Conservation (phyloP, 108 stramenopile genomes). For the Skeletonema tropicum region DNA sequence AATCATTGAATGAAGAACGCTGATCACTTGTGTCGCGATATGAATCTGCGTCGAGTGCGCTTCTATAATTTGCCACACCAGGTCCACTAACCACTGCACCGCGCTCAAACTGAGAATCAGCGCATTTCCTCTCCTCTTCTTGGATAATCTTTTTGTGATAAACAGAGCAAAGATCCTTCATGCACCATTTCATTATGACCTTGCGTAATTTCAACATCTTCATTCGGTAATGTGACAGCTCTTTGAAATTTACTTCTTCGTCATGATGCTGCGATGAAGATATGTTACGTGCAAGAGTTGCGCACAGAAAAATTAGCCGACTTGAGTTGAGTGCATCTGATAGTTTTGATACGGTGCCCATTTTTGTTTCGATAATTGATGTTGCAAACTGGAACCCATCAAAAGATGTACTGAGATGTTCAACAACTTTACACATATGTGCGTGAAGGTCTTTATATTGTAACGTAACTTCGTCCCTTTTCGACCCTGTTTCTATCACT, state of each 20-base stretch:
- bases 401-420: conserved; percentile 50
- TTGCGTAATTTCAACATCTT: conserved; percentile 28
- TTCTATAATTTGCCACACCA: conserved; percentile 54
- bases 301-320: conserved; percentile 68
- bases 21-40: not conserved
- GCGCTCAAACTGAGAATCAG: conserved; percentile 14
- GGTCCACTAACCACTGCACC: conserved; percentile 49
- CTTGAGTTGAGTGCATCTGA: conserved; percentile 36
- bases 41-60: conserved; percentile 48
- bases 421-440: conserved; percentile 48
- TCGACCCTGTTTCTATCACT: conserved; percentile 8
- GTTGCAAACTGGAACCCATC: conserved; percentile 54
- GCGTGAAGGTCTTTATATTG: conserved; percentile 35
- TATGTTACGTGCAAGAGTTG: conserved; percentile 25
- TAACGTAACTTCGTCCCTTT: not conserved
- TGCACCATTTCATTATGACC: conserved; percentile 51
- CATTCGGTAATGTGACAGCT: conserved; percentile 1
- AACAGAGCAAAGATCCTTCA: conserved; percentile 34
- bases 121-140: conserved; percentile 9
- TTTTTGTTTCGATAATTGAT: conserved; percentile 40
- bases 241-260: not conserved
- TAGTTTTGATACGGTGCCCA: conserved; percentile 42
- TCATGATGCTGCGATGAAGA: conserved; percentile 4
- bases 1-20: conserved; percentile 33
- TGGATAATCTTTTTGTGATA: conserved; percentile 15